These are phyloP conservation scores for Solanum sejunctum DNA, from an alignment of 257 asterid genomes.

Conservation along the genomic window DNA sequence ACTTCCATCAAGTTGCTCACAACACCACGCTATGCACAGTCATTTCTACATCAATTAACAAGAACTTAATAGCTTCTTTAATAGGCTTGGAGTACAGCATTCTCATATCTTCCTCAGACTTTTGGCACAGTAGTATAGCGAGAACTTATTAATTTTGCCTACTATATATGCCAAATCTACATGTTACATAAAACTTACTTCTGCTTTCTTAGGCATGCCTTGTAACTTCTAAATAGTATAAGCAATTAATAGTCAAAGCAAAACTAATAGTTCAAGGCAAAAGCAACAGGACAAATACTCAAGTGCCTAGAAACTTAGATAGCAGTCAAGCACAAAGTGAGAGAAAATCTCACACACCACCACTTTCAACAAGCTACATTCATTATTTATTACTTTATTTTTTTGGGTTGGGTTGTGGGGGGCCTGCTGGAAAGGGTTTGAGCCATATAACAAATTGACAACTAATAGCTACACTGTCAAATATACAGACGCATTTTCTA, in stretches of 20 bases:
- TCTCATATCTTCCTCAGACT: background rate
- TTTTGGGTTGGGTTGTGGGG: background rate
- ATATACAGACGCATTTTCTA: background rate
- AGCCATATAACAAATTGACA: background rate
- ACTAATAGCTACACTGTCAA: background rate
- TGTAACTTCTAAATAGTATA: background rate
- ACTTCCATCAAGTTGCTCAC: background rate
- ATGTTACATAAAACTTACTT: background rate
- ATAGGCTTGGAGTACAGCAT: background rate
- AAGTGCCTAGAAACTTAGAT: background rate
- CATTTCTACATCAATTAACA: background rate
- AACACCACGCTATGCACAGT: background rate
- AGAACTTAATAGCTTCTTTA: background rate
- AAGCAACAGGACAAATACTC: background rate
- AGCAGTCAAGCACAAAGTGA: background rate
- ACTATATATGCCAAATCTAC: background rate
- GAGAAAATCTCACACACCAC: background rate
- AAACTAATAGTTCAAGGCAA: background rate
- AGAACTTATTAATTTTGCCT: background rate
- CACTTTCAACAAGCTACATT: background rate
- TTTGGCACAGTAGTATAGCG: background rate
- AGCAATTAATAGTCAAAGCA: background rate
- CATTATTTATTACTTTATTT: background rate
- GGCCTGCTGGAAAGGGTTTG: background rate
- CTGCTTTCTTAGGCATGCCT: background rate